These are phyloP conservation scores for Trypanosoma melophagium DNA, from an alignment of 208 protist genomes.

Conservation along the genomic window DNA sequence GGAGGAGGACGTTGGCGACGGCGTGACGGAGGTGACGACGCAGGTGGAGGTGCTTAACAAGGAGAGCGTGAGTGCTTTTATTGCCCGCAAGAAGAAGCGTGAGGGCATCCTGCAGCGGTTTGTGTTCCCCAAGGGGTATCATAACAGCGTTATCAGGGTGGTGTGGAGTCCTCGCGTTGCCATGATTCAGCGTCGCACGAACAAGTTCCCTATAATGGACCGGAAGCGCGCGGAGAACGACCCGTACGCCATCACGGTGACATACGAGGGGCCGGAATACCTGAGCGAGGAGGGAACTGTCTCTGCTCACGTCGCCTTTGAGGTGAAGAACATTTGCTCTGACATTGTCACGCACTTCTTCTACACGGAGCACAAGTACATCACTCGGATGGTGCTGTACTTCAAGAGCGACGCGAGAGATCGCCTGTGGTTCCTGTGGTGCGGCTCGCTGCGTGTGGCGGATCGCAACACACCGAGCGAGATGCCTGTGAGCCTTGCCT, in stretches of 20 bases:
- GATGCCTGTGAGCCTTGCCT: slow-evolving; percentile 81
- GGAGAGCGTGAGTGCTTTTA: slow-evolving; percentile 70
- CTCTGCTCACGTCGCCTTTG: slow-evolving; percentile 66
- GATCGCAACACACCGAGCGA: slow-evolving; percentile 64
- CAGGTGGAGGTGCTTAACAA: slow-evolving; percentile 87
- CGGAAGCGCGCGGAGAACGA: slow-evolving; percentile 65
- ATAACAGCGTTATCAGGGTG: slow-evolving; percentile 82
- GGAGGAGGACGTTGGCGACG: slow-evolving; percentile 47
- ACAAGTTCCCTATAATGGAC: slow-evolving; percentile 72
- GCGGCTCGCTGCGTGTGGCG: slow-evolving; percentile 73
- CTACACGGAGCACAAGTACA: slow-evolving; percentile 90
- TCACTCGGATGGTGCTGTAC: slow-evolving; percentile 90
- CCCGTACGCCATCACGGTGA: slow-evolving; percentile 73
- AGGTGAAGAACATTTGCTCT: slow-evolving; percentile 79
- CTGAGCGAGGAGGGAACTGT: slow-evolving; percentile 77
- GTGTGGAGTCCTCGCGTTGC: slow-evolving; percentile 87
- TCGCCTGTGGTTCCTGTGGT: slow-evolving; percentile 84
- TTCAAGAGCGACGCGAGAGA: slow-evolving; percentile 79
- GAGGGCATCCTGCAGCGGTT: slow-evolving; percentile 89
- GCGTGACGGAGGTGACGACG: slow-evolving; percentile 52
- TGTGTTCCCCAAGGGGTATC: slow-evolving; percentile 79
- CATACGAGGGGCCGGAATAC: slow-evolving; percentile 84
- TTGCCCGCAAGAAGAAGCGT: slow-evolving; percentile 74
- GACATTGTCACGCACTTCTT: slow-evolving; percentile 88
- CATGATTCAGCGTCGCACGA: slow-evolving; percentile 85